Evolutionary conservation across 495 filamentous ascomycete genomes (phyloP).

Genomic region (Aspergillus panamensis): DNA sequence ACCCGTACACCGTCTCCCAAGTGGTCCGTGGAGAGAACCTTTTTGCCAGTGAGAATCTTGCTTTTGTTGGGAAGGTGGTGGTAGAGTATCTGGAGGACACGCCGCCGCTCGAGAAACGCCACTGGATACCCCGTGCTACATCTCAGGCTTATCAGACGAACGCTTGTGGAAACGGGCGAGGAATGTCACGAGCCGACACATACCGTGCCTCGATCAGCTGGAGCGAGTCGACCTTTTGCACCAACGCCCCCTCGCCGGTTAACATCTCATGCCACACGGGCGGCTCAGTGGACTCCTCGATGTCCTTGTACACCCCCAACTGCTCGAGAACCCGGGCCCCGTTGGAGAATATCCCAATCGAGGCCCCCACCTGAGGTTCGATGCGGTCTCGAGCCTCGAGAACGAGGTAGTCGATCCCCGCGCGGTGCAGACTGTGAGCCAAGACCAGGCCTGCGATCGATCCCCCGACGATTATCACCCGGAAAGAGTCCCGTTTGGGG

Average conservation of each 20-base stretch:
- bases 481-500: not conserved
- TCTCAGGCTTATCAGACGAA: slow-evolving; percentile 1
- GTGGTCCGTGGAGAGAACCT: not conserved
- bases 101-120: slow-evolving; percentile 30
- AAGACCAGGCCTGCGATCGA: slow-evolving; percentile 47
- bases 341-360: slow-evolving; percentile 33
- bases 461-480: slow-evolving; percentile 52
- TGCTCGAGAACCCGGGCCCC: slow-evolving; percentile 47
- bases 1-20: not conserved
- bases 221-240: not conserved
- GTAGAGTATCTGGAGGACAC: slow-evolving; percentile 26
- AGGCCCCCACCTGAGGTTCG: slow-evolving; percentile 36
- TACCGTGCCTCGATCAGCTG: not conserved
- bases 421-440: slow-evolving; percentile 30
- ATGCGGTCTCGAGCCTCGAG: slow-evolving; percentile 39
- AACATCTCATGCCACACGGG: slow-evolving; percentile 12
- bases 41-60: slow-evolving; percentile 2
- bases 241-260: not conserved
- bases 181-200: not conserved
- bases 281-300: slow-evolving; percentile 18
- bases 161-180: too few species aligned
- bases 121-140: slow-evolving; percentile 26
- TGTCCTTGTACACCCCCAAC: slow-evolving; percentile 38
- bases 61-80: slow-evolving; percentile 5
- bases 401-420: slow-evolving; percentile 46